Evolutionary conservation across 768 basidiomycete species (phyloP).

Genomic region (Auricularia sp.): DNA sequence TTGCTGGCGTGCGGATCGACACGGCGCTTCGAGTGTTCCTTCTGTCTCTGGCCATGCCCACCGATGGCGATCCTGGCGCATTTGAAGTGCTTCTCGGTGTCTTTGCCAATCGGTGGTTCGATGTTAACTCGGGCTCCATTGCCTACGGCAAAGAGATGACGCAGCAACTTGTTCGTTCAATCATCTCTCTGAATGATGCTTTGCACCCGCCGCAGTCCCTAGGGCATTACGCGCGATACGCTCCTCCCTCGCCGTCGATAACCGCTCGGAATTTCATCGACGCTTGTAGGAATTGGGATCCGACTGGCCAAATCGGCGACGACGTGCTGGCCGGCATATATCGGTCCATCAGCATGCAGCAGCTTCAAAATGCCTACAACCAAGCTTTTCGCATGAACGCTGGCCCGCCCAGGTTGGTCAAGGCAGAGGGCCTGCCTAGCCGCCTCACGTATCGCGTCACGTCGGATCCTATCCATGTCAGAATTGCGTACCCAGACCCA

Average conservation of each 20-base stretch:
- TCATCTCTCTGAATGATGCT: conserved; percentile 82
- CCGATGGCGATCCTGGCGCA: conserved; percentile 24
- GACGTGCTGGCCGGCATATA: conserved; percentile 72
- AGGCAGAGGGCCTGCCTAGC: conserved; percentile 54
- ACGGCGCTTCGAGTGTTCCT: conserved; percentile 84
- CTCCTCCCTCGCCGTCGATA: conserved; percentile 48
- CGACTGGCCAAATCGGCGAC: conserved; percentile 57
- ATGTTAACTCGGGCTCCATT: conserved; percentile 69
- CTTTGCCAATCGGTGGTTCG: conserved; percentile 84
- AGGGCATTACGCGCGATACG: conserved; percentile 33
- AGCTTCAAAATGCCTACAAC: conserved; percentile 3
- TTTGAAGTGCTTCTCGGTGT: conserved; percentile 69
- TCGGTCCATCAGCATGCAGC: conserved; percentile 48
- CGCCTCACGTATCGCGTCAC: conserved; percentile 80
- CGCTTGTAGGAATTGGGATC: conserved; percentile 73
- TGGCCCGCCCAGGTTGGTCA: conserved; percentile 26
- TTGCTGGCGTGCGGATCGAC: conserved; percentile 74
- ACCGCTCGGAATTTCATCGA: conserved; percentile 71
- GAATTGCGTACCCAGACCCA: conserved; percentile 79
- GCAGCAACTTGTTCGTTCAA: conserved; percentile 62
- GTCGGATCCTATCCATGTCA: conserved; percentile 79
- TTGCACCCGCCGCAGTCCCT: conserved; percentile 51
- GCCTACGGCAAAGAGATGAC: conserved; percentile 78
- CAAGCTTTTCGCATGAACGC: neutral
- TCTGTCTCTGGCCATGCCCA: conserved; percentile 63